Conservation (phyloP, 2,329 filamentous ascomycete species). For the Exophiala oligosperma region DNA sequence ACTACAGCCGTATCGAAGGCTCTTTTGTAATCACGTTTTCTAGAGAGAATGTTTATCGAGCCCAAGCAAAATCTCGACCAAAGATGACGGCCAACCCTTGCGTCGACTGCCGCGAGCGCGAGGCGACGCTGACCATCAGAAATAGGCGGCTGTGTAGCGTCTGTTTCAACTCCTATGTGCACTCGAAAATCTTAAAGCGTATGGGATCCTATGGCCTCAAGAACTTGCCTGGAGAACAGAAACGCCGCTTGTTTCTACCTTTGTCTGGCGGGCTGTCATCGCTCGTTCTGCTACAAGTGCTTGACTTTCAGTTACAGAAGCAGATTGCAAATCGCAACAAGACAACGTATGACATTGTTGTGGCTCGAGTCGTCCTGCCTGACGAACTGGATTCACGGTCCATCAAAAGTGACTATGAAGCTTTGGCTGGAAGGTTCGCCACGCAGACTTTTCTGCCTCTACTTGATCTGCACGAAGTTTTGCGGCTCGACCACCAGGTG, state of each 20-base stretch:
- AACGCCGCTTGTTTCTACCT: conserved; percentile 67
- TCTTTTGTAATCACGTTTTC: too few species aligned
- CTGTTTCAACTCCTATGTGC: conserved; percentile 78
- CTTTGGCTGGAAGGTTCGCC: conserved; percentile 62
- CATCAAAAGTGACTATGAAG: conserved; percentile 43
- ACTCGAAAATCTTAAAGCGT: conserved; percentile 77
- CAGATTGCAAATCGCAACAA: conserved; percentile 63
- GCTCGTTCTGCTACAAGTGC: conserved; percentile 70
- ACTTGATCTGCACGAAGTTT: conserved; percentile 64
- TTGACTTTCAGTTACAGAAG: conserved; percentile 67
- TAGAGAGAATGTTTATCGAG: too few species aligned
- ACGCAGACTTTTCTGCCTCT: conserved; percentile 60
- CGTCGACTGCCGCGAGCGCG: conserved; percentile 55
- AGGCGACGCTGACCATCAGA: conserved; percentile 56
- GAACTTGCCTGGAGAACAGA: conserved; percentile 38
- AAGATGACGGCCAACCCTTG: conserved; percentile 41
- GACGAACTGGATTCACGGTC: not conserved
- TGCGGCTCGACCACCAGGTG: conserved; percentile 41
- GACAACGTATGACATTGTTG: conserved; percentile 63
- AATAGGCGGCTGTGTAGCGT: conserved; percentile 60
- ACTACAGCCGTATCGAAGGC: too few species aligned
- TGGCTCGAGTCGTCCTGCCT: conserved; percentile 44
- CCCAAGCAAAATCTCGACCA: not conserved
- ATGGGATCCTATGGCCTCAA: conserved; percentile 63
- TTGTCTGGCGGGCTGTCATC: conserved; percentile 84